Conservation (phyloP, 2,329 filamentous ascomycete species). For the Beauveria bassiana region DNA sequence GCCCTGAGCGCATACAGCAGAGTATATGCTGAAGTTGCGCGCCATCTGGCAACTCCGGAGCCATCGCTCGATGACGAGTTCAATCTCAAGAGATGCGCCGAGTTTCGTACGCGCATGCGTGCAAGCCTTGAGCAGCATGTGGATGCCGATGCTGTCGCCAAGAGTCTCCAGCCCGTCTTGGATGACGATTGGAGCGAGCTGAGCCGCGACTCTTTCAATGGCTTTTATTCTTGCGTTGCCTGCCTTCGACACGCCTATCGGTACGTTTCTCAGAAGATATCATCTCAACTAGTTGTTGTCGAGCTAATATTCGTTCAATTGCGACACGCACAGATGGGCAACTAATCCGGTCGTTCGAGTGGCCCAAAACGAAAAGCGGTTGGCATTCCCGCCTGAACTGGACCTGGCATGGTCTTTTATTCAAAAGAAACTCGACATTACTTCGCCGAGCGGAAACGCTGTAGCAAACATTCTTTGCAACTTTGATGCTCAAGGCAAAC, state of each 20-base stretch:
- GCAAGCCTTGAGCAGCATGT: not conserved
- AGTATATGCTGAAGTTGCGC: not conserved
- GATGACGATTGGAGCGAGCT: not conserved
- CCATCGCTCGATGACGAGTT: not conserved
- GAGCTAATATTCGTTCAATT: not conserved
- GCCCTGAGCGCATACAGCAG: not conserved
- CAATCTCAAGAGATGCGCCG: not conserved
- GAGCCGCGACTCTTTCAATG: conserved; percentile 2
- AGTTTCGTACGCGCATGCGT: not conserved
- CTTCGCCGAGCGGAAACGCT: not conserved
- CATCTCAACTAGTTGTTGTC: no score
- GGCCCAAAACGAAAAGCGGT: not conserved
- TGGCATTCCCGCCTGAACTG: not conserved
- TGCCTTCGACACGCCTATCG: not conserved
- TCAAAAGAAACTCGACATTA: not conserved
- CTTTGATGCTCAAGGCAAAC: not conserved
- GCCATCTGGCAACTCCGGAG: not conserved
- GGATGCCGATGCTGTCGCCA: not conserved
- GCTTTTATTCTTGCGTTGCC: conserved; percentile 1
- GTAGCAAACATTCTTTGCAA: not conserved
- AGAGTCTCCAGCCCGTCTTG: not conserved
- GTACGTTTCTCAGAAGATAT: not conserved
- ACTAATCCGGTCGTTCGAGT: conserved; percentile 2
- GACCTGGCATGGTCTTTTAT: conserved; percentile 2
- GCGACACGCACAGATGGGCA: not conserved